Percentiles rank a stretch among this genome's conserved stretches.
phyloP scores from a whole-genome alignment of 495 filamentous ascomycete species.

The Margaritispora aquatica region DNA sequence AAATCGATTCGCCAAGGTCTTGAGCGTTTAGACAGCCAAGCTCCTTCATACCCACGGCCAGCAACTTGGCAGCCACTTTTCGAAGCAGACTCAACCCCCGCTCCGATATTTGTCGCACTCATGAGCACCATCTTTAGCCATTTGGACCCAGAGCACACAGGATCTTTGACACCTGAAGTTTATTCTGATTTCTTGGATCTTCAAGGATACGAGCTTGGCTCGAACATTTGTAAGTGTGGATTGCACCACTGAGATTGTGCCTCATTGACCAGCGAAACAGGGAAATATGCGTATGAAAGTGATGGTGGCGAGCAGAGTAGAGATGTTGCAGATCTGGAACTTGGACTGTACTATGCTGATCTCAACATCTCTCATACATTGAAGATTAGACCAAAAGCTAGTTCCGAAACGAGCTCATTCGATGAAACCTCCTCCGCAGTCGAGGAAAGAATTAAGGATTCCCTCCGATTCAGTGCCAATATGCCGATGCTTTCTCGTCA shows the following conservation, averaged over 20 bases:
- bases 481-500: slow-evolving; percentile 11
- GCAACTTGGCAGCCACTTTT: slow-evolving; percentile 5
- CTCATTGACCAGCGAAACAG: too few species aligned
- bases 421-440: neutral
- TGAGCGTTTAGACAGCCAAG: slow-evolving; percentile 1
- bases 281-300: slow-evolving; percentile 6
- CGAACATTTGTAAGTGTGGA: slow-evolving; percentile 4
- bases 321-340: slow-evolving; percentile 10
- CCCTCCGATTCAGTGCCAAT: slow-evolving; percentile 1
- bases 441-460: neutral
- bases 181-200: slow-evolving; percentile 11
- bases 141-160: slow-evolving; percentile 9
- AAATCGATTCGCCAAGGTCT: neutral
- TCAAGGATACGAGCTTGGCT: slow-evolving; percentile 2
- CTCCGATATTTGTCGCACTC: slow-evolving; percentile 9
- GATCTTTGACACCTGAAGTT: slow-evolving; percentile 4
- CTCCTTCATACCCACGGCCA: slow-evolving; percentile 4
- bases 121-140: slow-evolving; percentile 13
- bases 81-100: slow-evolving; percentile 3
- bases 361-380: slow-evolving; percentile 8
- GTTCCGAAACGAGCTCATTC: neutral
- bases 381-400: neutral
- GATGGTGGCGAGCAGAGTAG: neutral
- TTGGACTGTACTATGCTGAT: slow-evolving; percentile 4
- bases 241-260: neutral